A percentile compares a stretch with the other conserved stretches of the same genome.
Evolutionary conservation across 2,329 filamentous ascomycete genomes (phyloP).

Genomic region (Byssochlamys sp.): DNA sequence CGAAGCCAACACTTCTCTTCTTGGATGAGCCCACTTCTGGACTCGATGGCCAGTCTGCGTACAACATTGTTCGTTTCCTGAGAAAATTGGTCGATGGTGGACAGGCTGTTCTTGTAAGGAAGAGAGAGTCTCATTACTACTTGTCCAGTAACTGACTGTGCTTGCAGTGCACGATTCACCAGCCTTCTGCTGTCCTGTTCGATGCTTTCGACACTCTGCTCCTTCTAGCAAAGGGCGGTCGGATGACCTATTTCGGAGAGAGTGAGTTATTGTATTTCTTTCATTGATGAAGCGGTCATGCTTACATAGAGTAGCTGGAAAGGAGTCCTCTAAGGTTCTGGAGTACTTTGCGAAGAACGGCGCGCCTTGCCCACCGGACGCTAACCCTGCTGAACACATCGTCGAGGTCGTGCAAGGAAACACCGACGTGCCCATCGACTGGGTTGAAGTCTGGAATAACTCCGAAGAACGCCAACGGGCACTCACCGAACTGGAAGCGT

Average conservation of each 20-base stretch:
- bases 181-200: constrained; percentile 59
- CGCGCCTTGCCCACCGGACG: constrained; percentile 42
- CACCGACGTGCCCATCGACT: constrained; percentile 15
- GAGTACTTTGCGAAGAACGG: constrained; percentile 46
- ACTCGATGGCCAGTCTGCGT: constrained; percentile 58
- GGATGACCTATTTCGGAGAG: constrained; percentile 58
- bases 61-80: constrained; percentile 49
- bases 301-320: constrained; percentile 14
- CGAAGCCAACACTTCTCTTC: constrained; percentile 53
- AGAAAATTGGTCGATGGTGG: constrained; percentile 57
- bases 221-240: constrained; percentile 55
- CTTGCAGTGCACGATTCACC: constrained; percentile 51
- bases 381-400: constrained; percentile 45
- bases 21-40: constrained; percentile 54
- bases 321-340: constrained; percentile 32
- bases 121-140: not conserved
- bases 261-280: constrained; percentile 15
- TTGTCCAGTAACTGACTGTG: not conserved
- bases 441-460: constrained; percentile 24
- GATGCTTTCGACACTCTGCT: constrained; percentile 58
- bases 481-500: constrained; percentile 15
- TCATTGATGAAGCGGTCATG: not conserved
- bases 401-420: constrained; percentile 29
- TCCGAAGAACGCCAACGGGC: constrained; percentile 20
- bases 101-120: constrained; percentile 52